A percentile compares a stretch with the other conserved stretches of the same genome.
Conservation (phyloP, 805 yeast species). For the Yamadazyma phyllophila region DNA sequence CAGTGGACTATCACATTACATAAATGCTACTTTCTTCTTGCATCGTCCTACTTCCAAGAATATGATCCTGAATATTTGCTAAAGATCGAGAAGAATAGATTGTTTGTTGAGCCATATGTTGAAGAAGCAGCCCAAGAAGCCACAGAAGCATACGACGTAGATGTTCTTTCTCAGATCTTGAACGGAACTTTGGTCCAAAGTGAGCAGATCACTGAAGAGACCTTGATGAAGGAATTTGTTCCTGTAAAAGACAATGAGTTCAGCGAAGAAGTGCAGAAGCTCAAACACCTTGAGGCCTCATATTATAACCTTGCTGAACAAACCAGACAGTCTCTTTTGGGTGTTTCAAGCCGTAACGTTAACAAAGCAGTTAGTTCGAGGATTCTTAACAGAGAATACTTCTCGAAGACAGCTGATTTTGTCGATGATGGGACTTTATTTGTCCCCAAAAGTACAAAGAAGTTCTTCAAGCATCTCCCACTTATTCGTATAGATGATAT, state of each 20-base stretch:
- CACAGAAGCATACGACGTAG: neutral
- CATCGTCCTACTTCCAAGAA: constrained; percentile 64
- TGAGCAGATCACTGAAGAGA: neutral
- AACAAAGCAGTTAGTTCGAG: constrained; percentile 22
- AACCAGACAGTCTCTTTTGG: constrained; percentile 31
- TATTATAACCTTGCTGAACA: constrained; percentile 37
- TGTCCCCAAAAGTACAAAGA: constrained; percentile 34
- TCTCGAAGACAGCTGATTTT: constrained; percentile 11
- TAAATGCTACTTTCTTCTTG: constrained; percentile 74
- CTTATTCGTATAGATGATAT: constrained; percentile 19
- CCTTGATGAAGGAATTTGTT: neutral
- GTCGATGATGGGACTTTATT: constrained; percentile 29
- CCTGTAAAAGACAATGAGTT: constrained; percentile 2
- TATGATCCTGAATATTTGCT: constrained; percentile 34
- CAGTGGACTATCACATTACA: constrained; percentile 64
- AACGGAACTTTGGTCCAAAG: neutral
- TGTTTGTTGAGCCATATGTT: neutral
- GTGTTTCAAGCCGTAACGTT: constrained; percentile 29
- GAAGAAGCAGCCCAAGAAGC: neutral
- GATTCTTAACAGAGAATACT: constrained; percentile 21
- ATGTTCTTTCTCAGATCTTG: constrained; percentile 1
- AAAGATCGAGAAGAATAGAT: constrained; percentile 8
- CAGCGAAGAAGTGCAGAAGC: constrained; percentile 8
- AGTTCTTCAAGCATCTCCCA: constrained; percentile 31
- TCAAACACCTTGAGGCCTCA: constrained; percentile 25